phyloP scores from a whole-genome alignment of 257 asterid species.

The Solanum stenotomum region DNA sequence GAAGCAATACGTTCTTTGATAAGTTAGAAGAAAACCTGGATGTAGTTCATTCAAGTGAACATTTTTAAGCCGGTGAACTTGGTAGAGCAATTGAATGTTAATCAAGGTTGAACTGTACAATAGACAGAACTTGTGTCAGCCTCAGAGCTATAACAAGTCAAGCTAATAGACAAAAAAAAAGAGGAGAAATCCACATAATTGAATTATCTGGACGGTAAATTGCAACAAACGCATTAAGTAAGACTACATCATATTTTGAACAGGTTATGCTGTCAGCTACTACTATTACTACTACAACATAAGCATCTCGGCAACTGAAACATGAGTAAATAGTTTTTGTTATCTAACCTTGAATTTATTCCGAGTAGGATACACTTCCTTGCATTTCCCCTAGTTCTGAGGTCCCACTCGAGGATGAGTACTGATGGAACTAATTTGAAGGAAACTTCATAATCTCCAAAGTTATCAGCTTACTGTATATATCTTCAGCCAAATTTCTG shows the following conservation, averaged over 20 bases:
- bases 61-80: background rate
- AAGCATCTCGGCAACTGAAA: background rate
- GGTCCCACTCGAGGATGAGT: background rate
- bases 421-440: background rate
- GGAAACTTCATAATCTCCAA: background rate
- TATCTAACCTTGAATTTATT: background rate
- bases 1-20: no score
- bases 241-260: no score
- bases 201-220: background rate
- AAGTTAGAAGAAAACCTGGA: no score
- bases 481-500: background rate
- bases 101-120: background rate
- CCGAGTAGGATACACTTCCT: background rate
- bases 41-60: background rate
- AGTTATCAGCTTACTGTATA: background rate
- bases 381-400: background rate
- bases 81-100: no score
- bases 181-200: no score
- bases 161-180: no score
- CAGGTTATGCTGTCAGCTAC: background rate
- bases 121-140: background rate
- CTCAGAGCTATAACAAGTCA: background rate
- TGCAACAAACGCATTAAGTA: background rate
- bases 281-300: no score
- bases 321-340: background rate